Conservation (phyloP, 352 stramenopile species). For the Globisporangium irregulare region DNA sequence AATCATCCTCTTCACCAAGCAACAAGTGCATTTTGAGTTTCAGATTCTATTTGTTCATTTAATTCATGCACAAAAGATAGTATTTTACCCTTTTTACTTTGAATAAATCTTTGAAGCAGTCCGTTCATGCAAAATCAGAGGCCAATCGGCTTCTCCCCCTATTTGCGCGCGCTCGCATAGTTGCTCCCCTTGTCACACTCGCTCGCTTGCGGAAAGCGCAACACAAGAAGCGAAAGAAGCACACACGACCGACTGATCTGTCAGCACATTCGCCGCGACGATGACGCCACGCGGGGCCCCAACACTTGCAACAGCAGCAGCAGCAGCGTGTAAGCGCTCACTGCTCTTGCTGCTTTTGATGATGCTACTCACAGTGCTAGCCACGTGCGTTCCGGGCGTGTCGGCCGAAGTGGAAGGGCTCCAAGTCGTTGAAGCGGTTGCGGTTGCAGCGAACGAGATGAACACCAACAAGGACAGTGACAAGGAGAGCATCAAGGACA, state of each 20-base stretch:
- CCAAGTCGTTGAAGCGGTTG: constrained; percentile 9
- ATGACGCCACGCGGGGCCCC: neutral
- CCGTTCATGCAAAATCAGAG: neutral
- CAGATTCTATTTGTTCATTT: too few relatives aligned
- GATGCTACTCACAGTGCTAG: constrained; percentile 12
- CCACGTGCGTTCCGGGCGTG: neutral
- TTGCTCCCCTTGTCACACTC: neutral
- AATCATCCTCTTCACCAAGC: neutral
- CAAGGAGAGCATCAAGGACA: constrained; percentile 17
- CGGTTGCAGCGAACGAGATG: constrained; percentile 16
- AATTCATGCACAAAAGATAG: too few relatives aligned
- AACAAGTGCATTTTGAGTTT: neutral
- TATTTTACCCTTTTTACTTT: too few relatives aligned
- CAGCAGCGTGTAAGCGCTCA: constrained; percentile 10
- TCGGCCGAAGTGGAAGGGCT: constrained; percentile 10
- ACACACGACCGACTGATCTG: neutral
- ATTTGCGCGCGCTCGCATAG: neutral
- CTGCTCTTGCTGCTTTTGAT: constrained; percentile 23
- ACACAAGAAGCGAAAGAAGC: neutral
- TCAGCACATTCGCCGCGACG: neutral
- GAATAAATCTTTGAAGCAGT: too few relatives aligned
- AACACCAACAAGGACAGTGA: neutral
- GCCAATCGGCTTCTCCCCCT: neutral
- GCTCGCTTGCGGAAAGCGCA: neutral
- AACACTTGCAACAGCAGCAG: neutral